Conservation (phyloP, 805 yeast species). For the Saturnispora diversa region DNA sequence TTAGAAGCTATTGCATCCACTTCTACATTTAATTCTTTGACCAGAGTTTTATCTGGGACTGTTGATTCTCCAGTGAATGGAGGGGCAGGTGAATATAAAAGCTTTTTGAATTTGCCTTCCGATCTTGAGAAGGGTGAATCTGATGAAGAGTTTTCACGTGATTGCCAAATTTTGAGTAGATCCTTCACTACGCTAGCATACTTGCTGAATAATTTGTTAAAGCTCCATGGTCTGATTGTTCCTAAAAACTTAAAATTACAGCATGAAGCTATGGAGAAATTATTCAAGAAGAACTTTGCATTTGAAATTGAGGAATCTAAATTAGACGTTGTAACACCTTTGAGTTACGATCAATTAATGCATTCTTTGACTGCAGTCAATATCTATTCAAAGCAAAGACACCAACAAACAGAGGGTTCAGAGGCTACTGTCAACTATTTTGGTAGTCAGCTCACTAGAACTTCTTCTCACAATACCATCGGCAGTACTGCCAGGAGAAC, state of each 20-base stretch:
- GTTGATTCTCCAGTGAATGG: slow-evolving; percentile 92
- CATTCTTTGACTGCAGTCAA: slow-evolving; percentile 15
- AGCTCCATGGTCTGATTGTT: slow-evolving; percentile 59
- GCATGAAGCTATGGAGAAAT: slow-evolving; percentile 56
- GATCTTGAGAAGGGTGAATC: slow-evolving; percentile 15
- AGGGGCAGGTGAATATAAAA: slow-evolving; percentile 77
- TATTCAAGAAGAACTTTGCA: slow-evolving; percentile 60
- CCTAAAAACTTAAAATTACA: slow-evolving; percentile 48
- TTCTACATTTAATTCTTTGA: slow-evolving; percentile 51
- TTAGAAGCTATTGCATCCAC: slow-evolving; percentile 20
- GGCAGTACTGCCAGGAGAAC: neutral
- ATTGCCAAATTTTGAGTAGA: slow-evolving; percentile 28
- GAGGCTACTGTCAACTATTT: slow-evolving; percentile 3
- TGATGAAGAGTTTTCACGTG: slow-evolving; percentile 21
- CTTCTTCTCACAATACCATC: slow-evolving; percentile 6
- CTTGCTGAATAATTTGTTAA: slow-evolving; percentile 57
- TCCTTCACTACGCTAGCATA: slow-evolving; percentile 63
- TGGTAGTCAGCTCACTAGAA: slow-evolving; percentile 7
- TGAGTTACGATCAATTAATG: slow-evolving; percentile 17
- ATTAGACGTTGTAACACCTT: slow-evolving; percentile 23
- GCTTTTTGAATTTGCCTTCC: slow-evolving; percentile 37
- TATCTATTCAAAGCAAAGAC: slow-evolving; percentile 15
- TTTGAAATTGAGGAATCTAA: slow-evolving; percentile 48
- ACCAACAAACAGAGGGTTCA: neutral
- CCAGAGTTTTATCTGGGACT: slow-evolving; percentile 71